A percentile compares a stretch with the other conserved stretches of the same genome.
Conservation (phyloP, 75 land plant species). For the Cunninghamia lanceolata region DNA sequence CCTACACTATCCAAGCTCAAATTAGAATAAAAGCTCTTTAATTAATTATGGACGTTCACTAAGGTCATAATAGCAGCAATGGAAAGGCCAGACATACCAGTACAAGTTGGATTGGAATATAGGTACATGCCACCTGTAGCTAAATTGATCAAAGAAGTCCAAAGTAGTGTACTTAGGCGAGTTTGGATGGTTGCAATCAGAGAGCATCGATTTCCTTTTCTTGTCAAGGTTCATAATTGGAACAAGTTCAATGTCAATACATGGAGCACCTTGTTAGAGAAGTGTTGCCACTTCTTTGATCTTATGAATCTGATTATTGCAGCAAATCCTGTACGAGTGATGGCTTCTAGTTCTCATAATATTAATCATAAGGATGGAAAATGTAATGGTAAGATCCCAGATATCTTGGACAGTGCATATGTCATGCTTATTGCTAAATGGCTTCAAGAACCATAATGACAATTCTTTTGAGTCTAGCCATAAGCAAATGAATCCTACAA, state of each 20-base stretch:
- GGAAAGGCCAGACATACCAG: constrained; percentile 73
- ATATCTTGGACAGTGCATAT: too few relatives aligned
- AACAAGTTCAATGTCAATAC: constrained; percentile 90
- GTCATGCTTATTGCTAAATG: too few relatives aligned
- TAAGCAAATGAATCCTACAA: too few relatives aligned
- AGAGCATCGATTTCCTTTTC: constrained; percentile 95
- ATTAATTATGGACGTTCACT: too few relatives aligned
- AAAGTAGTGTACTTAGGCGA: constrained; percentile 58
- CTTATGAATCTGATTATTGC: constrained; percentile 88
- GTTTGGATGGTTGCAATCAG: constrained; percentile 95
- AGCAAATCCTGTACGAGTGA: constrained; percentile 83
- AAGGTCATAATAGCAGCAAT: constrained; percentile 90
- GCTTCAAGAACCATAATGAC: too few relatives aligned
- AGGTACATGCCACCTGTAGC: constrained; percentile 99
- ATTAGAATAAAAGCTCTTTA: too few relatives aligned
- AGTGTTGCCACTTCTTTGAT: constrained; percentile 99
- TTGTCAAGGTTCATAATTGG: constrained; percentile 98
- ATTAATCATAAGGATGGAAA: constrained; percentile 93
- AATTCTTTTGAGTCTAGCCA: too few relatives aligned
- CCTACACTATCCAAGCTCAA: too few relatives aligned
- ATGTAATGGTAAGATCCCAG: constrained; percentile 91
- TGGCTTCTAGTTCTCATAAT: constrained; percentile 93
- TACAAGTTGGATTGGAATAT: constrained; percentile 98
- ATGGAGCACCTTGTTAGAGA: constrained; percentile 97
- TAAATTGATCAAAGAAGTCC: constrained; percentile 73